Evolutionary conservation across 176 grass and related monocot genomes (phyloP).

Genomic region (Zea luxurians): DNA sequence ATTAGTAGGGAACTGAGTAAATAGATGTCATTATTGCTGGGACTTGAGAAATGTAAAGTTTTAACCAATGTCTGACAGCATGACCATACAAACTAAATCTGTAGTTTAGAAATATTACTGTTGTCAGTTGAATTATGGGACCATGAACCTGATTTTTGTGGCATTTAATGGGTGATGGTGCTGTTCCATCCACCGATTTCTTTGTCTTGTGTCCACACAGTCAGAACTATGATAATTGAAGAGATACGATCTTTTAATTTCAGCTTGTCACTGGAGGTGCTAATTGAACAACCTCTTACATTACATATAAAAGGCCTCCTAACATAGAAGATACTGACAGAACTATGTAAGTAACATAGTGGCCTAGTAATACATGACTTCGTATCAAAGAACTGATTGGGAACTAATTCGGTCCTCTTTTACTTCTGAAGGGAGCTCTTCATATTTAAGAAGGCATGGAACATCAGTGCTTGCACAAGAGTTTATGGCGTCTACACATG

Average conservation of each 20-base stretch:
- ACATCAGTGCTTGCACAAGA: slow-evolving; percentile 42
- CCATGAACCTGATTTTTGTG: not conserved
- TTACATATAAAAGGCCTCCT: not conserved
- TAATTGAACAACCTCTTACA: slow-evolving; percentile 7
- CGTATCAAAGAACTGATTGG: not conserved
- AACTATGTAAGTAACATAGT: not conserved
- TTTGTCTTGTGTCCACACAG: not conserved
- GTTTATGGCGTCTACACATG: slow-evolving; percentile 48
- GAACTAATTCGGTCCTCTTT: slow-evolving; percentile 13
- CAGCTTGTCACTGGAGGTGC: slow-evolving; percentile 17
- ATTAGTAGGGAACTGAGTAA: not conserved
- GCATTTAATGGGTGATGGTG: not conserved
- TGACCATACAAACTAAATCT: not conserved
- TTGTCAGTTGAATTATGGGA: slow-evolving; percentile 8
- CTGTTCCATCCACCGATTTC: not conserved
- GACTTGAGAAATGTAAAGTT: not conserved
- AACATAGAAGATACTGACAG: slow-evolving; percentile 3
- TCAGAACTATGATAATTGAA: slow-evolving; percentile 7
- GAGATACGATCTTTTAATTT: slow-evolving; percentile 6
- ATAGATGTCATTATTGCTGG: not conserved
- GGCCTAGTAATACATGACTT: not conserved
- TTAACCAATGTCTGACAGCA: slow-evolving; percentile 2
- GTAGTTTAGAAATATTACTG: slow-evolving; percentile 5
- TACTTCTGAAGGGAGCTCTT: slow-evolving; percentile 50
- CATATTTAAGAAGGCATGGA: slow-evolving; percentile 53